phyloP scores from a whole-genome alignment of 768 basidiomycete genomes.

The Imleria badia region DNA sequence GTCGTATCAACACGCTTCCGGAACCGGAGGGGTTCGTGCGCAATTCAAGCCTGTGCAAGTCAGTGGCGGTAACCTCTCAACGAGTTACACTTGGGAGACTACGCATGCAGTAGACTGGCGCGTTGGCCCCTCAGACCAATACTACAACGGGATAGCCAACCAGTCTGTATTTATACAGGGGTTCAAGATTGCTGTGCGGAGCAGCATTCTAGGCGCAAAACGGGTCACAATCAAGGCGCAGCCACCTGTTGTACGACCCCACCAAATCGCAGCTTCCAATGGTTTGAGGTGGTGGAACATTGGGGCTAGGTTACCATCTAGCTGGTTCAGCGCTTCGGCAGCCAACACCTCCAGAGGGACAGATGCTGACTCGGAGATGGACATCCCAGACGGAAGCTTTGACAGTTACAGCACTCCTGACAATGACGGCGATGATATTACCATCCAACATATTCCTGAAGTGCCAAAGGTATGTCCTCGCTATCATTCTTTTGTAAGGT shows the following conservation, averaged over 20 bases:
- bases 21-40: background rate
- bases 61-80: background rate
- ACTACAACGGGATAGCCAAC: background rate
- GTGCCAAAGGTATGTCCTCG: background rate
- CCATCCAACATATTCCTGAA: background rate
- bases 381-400: background rate
- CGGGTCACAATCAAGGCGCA: background rate
- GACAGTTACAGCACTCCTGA: background rate
- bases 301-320: background rate
- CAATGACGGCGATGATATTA: background rate
- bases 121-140: background rate
- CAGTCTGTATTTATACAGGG: constrained; percentile 1
- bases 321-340: background rate
- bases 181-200: background rate
- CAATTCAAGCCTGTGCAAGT: background rate
- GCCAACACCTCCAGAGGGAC: background rate
- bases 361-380: background rate
- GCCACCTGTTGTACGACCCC: background rate
- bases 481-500: background rate
- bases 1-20: background rate
- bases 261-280: background rate
- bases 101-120: background rate
- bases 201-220: background rate
- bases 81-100: background rate
- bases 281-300: background rate